Evolutionary conservation across 208 protist species (phyloP).

Genomic region (Leishmania arabica): DNA sequence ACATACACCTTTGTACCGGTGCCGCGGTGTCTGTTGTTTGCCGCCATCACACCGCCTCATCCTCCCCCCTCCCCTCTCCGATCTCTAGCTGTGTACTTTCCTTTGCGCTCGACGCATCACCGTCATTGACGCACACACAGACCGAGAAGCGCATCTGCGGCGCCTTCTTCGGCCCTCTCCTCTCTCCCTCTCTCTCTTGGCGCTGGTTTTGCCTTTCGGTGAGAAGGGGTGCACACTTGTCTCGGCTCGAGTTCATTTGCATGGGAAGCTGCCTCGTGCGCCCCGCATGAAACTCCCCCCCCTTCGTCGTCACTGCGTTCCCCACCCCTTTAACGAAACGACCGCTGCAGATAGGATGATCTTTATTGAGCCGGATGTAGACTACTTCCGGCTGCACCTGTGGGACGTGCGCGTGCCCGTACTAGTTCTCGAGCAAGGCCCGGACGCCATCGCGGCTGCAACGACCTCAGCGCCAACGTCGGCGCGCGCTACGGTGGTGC

Average conservation of each 20-base stretch:
- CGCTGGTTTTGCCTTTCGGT: too few species aligned
- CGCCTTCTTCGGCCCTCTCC: not conserved
- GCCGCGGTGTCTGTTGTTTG: not conserved
- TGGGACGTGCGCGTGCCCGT: constrained; percentile 41
- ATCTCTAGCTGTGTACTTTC: not conserved
- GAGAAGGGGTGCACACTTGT: not conserved
- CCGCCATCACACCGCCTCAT: too few species aligned
- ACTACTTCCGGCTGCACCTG: constrained; percentile 66
- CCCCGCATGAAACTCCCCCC: not conserved
- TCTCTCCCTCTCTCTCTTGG: too few species aligned
- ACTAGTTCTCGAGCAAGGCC: constrained; percentile 30
- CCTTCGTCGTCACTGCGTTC: too few species aligned
- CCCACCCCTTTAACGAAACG: not conserved
- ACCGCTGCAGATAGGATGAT: constrained; percentile 37
- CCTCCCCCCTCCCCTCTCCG: too few species aligned
- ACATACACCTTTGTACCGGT: constrained; percentile 5
- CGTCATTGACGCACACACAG: not conserved
- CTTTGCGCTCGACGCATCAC: not conserved
- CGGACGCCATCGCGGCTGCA: constrained; percentile 10
- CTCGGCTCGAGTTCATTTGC: not conserved
- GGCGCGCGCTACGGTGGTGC: not conserved
- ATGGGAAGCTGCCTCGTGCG: not conserved
- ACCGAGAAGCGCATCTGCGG: not conserved
- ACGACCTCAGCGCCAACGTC: not conserved
- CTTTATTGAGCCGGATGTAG: constrained; percentile 68